Conservation (phyloP, 129 eudicot species). For the Calendula officinalis region DNA sequence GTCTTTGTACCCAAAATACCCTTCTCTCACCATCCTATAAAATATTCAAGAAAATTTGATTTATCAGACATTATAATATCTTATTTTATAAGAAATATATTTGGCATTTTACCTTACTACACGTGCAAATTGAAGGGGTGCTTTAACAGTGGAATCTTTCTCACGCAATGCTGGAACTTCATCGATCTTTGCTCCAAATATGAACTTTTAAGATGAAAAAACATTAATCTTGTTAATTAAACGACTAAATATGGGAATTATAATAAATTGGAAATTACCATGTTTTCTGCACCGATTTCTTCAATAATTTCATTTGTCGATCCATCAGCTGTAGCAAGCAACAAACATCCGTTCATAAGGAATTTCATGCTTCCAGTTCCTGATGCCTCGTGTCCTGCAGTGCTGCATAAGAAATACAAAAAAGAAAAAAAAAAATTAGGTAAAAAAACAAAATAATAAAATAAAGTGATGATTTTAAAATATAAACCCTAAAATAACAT, state of each 20-base stretch:
- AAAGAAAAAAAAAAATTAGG: not conserved
- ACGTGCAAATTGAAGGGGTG: constrained; percentile 51
- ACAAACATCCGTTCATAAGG: constrained; percentile 61
- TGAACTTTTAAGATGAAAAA: constrained; percentile 30
- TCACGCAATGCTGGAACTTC: constrained; percentile 57
- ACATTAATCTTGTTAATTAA: not conserved
- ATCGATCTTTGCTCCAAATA: constrained; percentile 54
- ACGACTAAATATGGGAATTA: not conserved
- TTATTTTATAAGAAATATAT: not conserved
- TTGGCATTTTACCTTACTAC: constrained; percentile 46
- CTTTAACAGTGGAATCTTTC: constrained; percentile 34
- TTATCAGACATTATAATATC: constrained; percentile 11
- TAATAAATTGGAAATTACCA: constrained; percentile 34
- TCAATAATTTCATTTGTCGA: constrained; percentile 54
- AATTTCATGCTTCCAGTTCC: constrained; percentile 73
- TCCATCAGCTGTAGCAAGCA: constrained; percentile 61
- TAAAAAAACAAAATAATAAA: not conserved
- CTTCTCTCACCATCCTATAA: constrained; percentile 56
- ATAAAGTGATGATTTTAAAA: not conserved
- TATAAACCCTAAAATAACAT: not conserved
- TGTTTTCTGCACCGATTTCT: constrained; percentile 59
- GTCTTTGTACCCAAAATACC: constrained; percentile 54
- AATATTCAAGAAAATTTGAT: not conserved
- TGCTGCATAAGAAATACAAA: constrained; percentile 40
- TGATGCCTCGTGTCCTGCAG: constrained; percentile 68